phyloP scores from a whole-genome alignment of 2,329 filamentous ascomycete species.

The Paracorniculantispora psalliotae region DNA sequence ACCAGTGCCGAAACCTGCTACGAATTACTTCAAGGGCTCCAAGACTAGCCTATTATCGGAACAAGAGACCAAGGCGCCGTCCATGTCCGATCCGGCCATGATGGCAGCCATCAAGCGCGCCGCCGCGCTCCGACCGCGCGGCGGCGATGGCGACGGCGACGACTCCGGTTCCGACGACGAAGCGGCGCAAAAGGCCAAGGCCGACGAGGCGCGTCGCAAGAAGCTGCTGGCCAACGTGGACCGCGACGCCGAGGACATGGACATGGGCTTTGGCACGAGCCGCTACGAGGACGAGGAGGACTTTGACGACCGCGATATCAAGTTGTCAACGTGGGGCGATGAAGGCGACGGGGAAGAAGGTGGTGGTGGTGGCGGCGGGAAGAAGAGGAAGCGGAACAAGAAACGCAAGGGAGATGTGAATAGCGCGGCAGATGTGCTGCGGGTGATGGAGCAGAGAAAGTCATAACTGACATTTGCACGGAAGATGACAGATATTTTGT shows the following conservation, averaged over 20 bases:
- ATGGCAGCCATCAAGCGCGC: constrained; percentile 84
- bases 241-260: constrained; percentile 84
- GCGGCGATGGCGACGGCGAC: constrained; percentile 25
- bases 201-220: constrained; percentile 63
- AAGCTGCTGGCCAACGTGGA: constrained; percentile 70
- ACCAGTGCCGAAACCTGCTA: constrained; percentile 35
- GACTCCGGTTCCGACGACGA: constrained; percentile 34
- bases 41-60: constrained; percentile 51
- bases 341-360: constrained; percentile 43
- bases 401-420: constrained; percentile 77
- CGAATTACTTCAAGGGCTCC: constrained; percentile 60
- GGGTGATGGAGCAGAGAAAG: constrained; percentile 63
- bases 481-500: background rate
- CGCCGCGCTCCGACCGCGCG: constrained; percentile 54
- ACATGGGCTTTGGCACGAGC: constrained; percentile 89
- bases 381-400: constrained; percentile 66
- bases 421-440: constrained; percentile 73
- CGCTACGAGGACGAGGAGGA: constrained; percentile 86
- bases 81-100: constrained; percentile 69
- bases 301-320: constrained; percentile 61
- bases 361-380: constrained; percentile 38
- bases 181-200: constrained; percentile 37
- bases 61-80: constrained; percentile 45
- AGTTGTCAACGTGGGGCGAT: constrained; percentile 60
- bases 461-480: constrained; percentile 18